A percentile compares a stretch with the other conserved stretches of the same genome.
phyloP scores from a whole-genome alignment of 2,329 filamentous ascomycete genomes.

The Teratosphaeriaceae sp. region DNA sequence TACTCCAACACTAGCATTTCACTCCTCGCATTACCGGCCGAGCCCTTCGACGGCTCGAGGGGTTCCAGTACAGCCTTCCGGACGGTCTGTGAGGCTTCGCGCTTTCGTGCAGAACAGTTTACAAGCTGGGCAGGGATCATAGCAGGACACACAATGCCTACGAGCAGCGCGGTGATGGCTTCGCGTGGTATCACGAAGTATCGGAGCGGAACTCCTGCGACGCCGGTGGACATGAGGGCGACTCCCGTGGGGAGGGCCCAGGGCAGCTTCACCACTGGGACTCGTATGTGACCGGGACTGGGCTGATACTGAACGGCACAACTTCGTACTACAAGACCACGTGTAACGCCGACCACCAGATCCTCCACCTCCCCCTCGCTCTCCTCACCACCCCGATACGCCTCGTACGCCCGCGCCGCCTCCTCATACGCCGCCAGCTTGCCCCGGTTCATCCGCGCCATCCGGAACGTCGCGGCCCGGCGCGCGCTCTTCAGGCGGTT shows the following conservation, averaged over 20 bases:
- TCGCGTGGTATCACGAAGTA: no score
- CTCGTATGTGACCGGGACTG: no score
- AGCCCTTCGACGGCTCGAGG: constrained; percentile 3
- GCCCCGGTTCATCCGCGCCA: neutral
- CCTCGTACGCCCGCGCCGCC: neutral
- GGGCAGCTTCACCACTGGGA: no score
- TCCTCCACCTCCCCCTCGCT: no score
- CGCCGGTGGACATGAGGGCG: no score
- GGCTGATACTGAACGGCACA: no score
- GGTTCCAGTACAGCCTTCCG: neutral
- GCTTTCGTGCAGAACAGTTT: constrained; percentile 8
- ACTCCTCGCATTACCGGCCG: constrained; percentile 3
- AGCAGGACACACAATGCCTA: constrained; percentile 1
- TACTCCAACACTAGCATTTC: neutral
- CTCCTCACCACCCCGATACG: no score
- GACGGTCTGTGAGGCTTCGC: constrained; percentile 7
- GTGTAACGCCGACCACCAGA: no score
- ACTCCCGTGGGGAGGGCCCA: no score
- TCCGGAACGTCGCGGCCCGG: neutral
- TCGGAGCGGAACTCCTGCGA: no score
- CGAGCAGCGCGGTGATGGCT: constrained; percentile 1
- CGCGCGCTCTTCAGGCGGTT: neutral
- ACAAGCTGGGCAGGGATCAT: constrained; percentile 6
- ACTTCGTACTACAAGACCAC: no score
- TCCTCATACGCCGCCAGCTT: neutral